A percentile compares a stretch with the other conserved stretches of the same genome.
phyloP scores from a whole-genome alignment of 176 grass and related monocot species.

The Calamus simplicifolius region DNA sequence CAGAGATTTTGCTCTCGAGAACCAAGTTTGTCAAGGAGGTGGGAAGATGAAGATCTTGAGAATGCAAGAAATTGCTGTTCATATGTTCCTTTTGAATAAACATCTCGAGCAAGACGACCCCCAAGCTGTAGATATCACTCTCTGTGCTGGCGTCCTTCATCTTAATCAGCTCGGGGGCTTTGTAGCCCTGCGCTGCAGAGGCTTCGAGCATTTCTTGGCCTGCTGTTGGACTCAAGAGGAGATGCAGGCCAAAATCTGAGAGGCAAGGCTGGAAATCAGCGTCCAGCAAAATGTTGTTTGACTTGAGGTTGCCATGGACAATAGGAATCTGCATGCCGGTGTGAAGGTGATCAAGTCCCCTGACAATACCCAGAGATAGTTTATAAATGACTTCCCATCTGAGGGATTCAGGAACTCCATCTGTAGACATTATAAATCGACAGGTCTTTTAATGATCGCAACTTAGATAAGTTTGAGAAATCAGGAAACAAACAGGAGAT shows the following conservation, averaged over 20 bases:
- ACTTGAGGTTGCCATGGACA: constrained; percentile 87
- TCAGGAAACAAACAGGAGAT: no score
- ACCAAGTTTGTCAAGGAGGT: constrained; percentile 66
- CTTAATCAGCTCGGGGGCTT: constrained; percentile 81
- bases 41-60: constrained; percentile 44
- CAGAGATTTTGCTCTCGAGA: constrained; percentile 62
- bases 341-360: constrained; percentile 88
- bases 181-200: constrained; percentile 59
- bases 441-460: no score
- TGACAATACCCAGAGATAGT: constrained; percentile 66
- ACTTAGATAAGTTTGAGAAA: no score
- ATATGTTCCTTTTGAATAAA: constrained; percentile 61
- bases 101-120: constrained; percentile 67
- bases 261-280: constrained; percentile 71
- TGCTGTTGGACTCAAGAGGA: constrained; percentile 44
- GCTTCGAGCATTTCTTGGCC: constrained; percentile 75
- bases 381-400: constrained; percentile 82
- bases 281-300: constrained; percentile 85
- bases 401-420: constrained; percentile 70
- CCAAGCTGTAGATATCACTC: constrained; percentile 63
- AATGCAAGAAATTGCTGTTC: constrained; percentile 12
- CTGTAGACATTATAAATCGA: constrained; percentile 19
- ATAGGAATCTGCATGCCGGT: constrained; percentile 48
- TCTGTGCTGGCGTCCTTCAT: constrained; percentile 52
- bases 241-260: constrained; percentile 73